Conservation (phyloP, 1,284 basidiomycete species). For the Apiotrichum montevideense region DNA sequence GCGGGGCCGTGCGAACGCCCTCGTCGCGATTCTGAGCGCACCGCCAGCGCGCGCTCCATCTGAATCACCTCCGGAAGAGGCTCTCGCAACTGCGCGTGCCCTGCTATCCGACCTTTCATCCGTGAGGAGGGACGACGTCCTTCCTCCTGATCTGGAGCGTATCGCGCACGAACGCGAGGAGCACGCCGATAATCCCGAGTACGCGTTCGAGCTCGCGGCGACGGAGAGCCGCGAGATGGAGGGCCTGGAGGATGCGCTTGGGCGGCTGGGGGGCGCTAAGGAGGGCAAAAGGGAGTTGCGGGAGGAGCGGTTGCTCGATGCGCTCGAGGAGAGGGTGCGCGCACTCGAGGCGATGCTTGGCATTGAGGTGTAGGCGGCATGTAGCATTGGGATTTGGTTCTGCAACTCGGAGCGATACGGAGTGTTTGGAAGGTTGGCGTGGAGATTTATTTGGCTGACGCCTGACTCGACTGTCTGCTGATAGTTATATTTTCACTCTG, state of each 20-base stretch:
- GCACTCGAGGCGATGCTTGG: conserved; percentile 3
- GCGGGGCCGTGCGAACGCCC: conserved; percentile 46
- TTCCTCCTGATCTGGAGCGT: conserved; percentile 40
- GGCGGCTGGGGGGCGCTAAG: conserved; percentile 36
- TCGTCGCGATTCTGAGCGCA: conserved; percentile 28
- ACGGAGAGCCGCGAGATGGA: conserved; percentile 48
- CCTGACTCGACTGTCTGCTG: too few species aligned
- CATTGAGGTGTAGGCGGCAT: too few species aligned
- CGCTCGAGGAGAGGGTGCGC: conserved; percentile 48
- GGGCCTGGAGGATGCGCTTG: conserved; percentile 45
- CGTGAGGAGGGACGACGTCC: conserved; percentile 32
- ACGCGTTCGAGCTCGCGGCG: neutral
- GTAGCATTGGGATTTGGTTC: too few species aligned
- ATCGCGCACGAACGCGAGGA: conserved; percentile 23
- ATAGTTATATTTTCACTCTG: too few species aligned
- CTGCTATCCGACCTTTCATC: conserved; percentile 45
- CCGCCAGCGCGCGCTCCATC: neutral
- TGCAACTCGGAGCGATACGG: too few species aligned
- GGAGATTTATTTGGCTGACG: too few species aligned
- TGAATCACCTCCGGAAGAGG: conserved; percentile 58
- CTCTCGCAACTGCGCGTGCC: conserved; percentile 50
- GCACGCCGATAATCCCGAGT: neutral
- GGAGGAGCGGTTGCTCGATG: conserved; percentile 33
- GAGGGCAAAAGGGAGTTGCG: conserved; percentile 19
- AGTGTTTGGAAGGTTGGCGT: too few species aligned